These are phyloP conservation scores for Barnettozyma sp. DNA, from an alignment of 805 yeast species.

Conservation along the genomic window DNA sequence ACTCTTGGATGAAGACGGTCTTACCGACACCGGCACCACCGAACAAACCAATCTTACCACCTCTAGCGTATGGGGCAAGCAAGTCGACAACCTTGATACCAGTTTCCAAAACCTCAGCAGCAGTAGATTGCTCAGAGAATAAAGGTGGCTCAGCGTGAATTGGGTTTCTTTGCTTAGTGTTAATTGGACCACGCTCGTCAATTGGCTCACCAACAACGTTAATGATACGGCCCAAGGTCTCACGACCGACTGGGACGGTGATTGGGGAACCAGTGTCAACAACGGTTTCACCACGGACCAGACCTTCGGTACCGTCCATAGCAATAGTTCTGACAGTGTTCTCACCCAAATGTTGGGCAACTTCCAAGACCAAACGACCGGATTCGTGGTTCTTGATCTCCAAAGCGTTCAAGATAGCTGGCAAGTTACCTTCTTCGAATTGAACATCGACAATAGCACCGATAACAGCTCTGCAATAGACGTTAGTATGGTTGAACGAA, in stretches of 20 bases:
- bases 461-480: conserved; percentile 70
- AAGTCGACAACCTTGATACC: conserved; percentile 99
- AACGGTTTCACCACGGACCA: conserved; percentile 93
- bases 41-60: conserved; percentile 99
- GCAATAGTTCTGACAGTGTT: conserved; percentile 99
- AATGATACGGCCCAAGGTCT: conserved; percentile 96
- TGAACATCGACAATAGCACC: conserved; percentile 99
- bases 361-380: conserved; percentile 89
- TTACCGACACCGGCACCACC: conserved; percentile 99
- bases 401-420: conserved; percentile 95
- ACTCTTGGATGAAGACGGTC: conserved; percentile 98
- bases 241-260: conserved; percentile 98
- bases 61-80: conserved; percentile 99
- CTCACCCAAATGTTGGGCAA: conserved; percentile 99
- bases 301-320: conserved; percentile 99
- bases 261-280: conserved; percentile 97
- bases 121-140: conserved; percentile 94
- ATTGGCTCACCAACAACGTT: conserved; percentile 99
- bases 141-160: conserved; percentile 98
- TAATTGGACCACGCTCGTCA: conserved; percentile 99
- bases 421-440: conserved; percentile 94
- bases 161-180: conserved; percentile 88
- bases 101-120: conserved; percentile 97
- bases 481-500: conserved; percentile 22
- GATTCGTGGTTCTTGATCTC: conserved; percentile 71